Evolutionary conservation across 2,329 filamentous ascomycete species (phyloP), one percentile per base, ranked within the genome.

Genomic region (Colletotrichum tropicale): DNA sequence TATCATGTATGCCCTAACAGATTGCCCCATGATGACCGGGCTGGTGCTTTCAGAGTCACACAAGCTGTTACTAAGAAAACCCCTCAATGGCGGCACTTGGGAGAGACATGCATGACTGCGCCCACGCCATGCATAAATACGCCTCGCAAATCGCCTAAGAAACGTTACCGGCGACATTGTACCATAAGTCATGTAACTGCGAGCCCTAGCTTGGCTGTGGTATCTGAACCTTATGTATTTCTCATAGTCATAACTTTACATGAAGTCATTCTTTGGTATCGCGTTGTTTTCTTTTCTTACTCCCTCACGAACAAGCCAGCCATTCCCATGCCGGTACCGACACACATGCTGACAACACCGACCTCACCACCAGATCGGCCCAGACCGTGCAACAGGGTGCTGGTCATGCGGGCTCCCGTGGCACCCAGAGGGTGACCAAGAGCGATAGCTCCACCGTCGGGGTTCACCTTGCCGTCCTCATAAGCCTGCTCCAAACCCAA

Each of bases 361-460:
- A 98, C 87, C 84, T 96, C 89, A 74, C 94, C 89, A 1, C 92
- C 94, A 85, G 85, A 91, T 86, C 91, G 94, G 81, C 87, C 94
- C 89, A 85, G 91, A 83, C 86, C 98, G 82, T 87, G 91, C 80
- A 89, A 79, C 79, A 96, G 84, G 66, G 94, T 96, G 64, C 92
- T 92, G 80, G 96, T 86, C 90, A 98, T 94, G 79, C 96, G 89
- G 34, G 94, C 95, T 38, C 95, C 95, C 7, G 96, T 98, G 36
- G 96, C 96, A 62, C 96, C 96, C 2, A 98, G 89, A 8, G 96
- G 96, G 84, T 98, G 96, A 2, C 96, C 96, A 28, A 98, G 86
- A n/a, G 96, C 96, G 84, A 98, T 98, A 4, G 96, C 96, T 36
- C 96, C 96, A 76, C 96, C 96, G 80, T 98, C 96, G 1, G 95